Base-by-base conservation (phyloP, 345 rosid species). In the Corymbia maculata region DNA sequence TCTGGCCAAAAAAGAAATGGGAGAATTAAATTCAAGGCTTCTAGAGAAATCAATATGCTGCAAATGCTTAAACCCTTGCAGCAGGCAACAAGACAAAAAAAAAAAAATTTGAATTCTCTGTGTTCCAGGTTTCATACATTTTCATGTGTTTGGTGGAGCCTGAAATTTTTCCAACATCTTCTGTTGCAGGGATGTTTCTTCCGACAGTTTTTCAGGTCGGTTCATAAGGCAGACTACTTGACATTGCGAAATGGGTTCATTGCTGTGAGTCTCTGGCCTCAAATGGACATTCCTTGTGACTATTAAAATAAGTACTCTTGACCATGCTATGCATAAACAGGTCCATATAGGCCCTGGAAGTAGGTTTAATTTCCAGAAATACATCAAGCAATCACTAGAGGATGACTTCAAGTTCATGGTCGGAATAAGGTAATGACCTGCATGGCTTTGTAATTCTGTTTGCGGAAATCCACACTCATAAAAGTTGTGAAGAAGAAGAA, bases 321-420 rank as follows among this genome's bases (percentile, higher is more conserved):
- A 75, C 49, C 84, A 21, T 42, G 26, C 84, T 75, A 42, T 75
- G 49, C 84, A 75, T 19, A 45, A 75, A 75, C 92, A 97, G 99
- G 97, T 95, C 88, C 99, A 98, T 91, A 92, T 98, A 88, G 96
- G 95, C 88, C 99, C 99, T 10, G 99, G 98, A 90, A 97, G 97
- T 89, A 95, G 94, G 88, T 97, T 98, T 88, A 89, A 98, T 93
- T 98, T 98, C 94, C 99, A 94, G 91, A 96, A 96, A 52, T 98
- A 98, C 91, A 95, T 98, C 44, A 95, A 95, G 86, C 87, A 99
- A 92, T 97, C 99, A 32, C 90, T 98, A 53, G 99, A 98, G 88
- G 99, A 98, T 90, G 99, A 98, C 90, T 98, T 97, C 91, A 94
- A 96, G 92, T 51, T 94, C 5, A 96, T 96, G 2, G 97, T 97